A percentile compares a stretch with the other conserved stretches of the same genome.
Evolutionary conservation across 1,284 basidiomycete species (phyloP).

Genomic region (Malassezia yamatoensis): DNA sequence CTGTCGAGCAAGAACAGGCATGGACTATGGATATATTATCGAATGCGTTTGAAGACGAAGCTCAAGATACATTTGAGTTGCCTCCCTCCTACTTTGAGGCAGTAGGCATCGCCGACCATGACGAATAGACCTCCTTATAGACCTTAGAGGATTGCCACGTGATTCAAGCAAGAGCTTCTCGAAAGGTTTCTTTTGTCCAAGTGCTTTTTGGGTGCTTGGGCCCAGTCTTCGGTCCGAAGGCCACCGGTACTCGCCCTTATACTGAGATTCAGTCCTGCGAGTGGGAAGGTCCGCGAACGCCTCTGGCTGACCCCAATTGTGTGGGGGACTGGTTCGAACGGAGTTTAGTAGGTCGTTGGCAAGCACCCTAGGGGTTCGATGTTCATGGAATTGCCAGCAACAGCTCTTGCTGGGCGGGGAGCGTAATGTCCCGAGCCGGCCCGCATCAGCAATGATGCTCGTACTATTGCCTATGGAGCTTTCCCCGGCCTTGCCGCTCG

Average conservation of each 20-base stretch:
- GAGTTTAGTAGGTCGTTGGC: background rate
- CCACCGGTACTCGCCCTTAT: conserved; percentile 41
- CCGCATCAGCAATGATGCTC: conserved; percentile 18
- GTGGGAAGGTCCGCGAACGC: conserved; percentile 48
- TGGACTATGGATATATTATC: conserved; percentile 18
- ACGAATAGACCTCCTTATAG: conserved; percentile 1
- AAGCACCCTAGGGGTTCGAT: background rate
- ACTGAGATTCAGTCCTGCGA: conserved; percentile 27
- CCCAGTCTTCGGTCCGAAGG: conserved; percentile 33
- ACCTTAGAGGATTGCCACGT: background rate
- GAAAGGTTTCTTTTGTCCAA: background rate
- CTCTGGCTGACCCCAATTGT: conserved; percentile 23
- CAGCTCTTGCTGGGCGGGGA: conserved; percentile 20
- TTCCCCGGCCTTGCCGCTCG: conserved; percentile 17
- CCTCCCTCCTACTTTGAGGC: conserved; percentile 43
- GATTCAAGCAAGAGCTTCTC: background rate
- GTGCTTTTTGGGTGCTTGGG: background rate
- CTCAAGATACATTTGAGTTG: conserved; percentile 27
- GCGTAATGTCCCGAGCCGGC: conserved; percentile 17
- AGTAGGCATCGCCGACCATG: conserved; percentile 15
- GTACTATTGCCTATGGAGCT: conserved; percentile 8
- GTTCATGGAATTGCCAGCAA: background rate
- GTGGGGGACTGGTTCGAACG: background rate
- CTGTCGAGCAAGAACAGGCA: conserved; percentile 12
- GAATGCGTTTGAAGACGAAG: conserved; percentile 18